Conservation (phyloP, 1,139 yeast species). For the Suhomyces wounanorum region DNA sequence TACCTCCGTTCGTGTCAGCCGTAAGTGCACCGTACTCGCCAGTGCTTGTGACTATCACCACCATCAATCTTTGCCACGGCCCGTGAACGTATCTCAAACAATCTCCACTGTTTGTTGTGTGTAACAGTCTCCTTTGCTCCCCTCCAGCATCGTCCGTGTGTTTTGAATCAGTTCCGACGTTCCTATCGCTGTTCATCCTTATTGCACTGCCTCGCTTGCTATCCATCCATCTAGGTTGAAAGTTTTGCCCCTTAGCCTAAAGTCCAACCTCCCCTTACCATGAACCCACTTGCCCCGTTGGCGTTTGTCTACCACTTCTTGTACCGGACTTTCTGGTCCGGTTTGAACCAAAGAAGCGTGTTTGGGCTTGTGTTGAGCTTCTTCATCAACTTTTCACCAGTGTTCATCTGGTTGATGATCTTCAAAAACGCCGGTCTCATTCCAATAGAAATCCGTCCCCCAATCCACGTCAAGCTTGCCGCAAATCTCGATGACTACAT, state of each 20-base stretch:
- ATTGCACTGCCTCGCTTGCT: neutral
- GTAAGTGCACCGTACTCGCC: neutral
- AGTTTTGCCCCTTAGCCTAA: neutral
- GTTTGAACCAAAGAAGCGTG: conserved; percentile 42
- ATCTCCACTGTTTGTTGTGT: neutral
- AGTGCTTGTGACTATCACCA: neutral
- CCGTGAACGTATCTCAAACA: neutral
- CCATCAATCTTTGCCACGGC: neutral
- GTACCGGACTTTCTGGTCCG: conserved; percentile 28
- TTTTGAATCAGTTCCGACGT: neutral
- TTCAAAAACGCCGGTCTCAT: conserved; percentile 64
- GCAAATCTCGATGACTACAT: conserved; percentile 42
- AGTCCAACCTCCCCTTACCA: neutral
- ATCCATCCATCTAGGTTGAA: neutral
- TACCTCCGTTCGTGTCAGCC: neutral
- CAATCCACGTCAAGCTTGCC: conserved; percentile 52
- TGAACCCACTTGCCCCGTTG: conserved; percentile 18
- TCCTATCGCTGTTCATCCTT: neutral
- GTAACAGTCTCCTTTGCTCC: neutral
- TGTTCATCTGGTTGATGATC: conserved; percentile 57
- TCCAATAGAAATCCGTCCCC: conserved; percentile 57
- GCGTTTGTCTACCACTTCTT: conserved; percentile 23
- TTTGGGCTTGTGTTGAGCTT: conserved; percentile 45
- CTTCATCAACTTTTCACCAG: conserved; percentile 52
- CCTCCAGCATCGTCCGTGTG: neutral